These are phyloP conservation scores for Circinella umbellata DNA, from an alignment of 371 early-diverging fungal species.

Conservation along the genomic window DNA sequence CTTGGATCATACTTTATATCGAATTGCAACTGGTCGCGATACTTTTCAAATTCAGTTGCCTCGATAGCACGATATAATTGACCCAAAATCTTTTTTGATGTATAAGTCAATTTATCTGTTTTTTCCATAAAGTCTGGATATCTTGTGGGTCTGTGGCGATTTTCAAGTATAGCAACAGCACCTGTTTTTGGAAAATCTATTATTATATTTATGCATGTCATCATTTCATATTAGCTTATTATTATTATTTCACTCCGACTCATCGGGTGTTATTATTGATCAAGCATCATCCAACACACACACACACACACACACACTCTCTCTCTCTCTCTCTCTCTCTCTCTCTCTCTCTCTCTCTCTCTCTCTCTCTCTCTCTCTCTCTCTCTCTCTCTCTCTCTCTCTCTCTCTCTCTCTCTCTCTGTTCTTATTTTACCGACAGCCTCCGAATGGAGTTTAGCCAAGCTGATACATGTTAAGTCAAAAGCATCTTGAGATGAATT, in stretches of 20 bases:
- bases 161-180: constrained; percentile 42
- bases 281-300: background rate
- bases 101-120: constrained; percentile 43
- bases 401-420: constrained; percentile 13
- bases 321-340: constrained; percentile 22
- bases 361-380: constrained; percentile 16
- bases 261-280: too few species aligned
- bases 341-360: constrained; percentile 14
- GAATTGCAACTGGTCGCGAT: background rate
- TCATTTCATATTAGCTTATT: too few species aligned
- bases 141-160: constrained; percentile 9
- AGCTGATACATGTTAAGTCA: constrained; percentile 39
- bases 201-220: background rate
- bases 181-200: constrained; percentile 77
- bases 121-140: constrained; percentile 43
- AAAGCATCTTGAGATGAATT: constrained; percentile 32
- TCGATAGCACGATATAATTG: constrained; percentile 53
- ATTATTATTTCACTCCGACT: background rate
- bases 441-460: constrained; percentile 66
- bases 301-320: too few species aligned
- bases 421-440: constrained; percentile 66
- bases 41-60: constrained; percentile 5
- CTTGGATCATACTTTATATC: constrained; percentile 37
- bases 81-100: constrained; percentile 57
- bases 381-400: constrained; percentile 26